Base-by-base conservation (phyloP, 176 grass and related monocot species). In the Saccharum officinarum region DNA sequence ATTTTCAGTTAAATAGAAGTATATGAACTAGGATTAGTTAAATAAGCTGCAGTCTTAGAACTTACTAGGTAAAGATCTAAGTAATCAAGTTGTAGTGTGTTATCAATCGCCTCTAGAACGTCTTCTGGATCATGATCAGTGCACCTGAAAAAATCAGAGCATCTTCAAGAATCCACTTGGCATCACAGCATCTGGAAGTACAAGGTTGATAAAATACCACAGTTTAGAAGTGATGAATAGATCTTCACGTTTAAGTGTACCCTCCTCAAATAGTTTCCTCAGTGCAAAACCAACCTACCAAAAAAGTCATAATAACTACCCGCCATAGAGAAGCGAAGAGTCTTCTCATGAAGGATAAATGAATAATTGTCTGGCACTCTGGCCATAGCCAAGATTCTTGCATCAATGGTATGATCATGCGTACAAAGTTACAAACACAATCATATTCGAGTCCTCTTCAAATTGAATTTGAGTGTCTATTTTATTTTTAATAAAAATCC, bases 181-280 rank as follows among this genome's bases (percentile, higher is more conserved):
- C 4, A 46, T 46, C 11, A 73, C 14, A 41, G 46, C 16, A 34
- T 16, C 6, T 34, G 6, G 16, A 39, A n/a, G 7, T 59, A 59
- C 8, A 10, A 70, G 65, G 10, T 20, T 50, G 18, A 22, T 6
- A 50, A 18, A 50, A 20, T 25, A 93, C 94, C 94, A 95, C 33
- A 96, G 78, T 69, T 96, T 96, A 63, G 94, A 96, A 71, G 94
- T 96, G 88, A 96, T 83, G 50, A 92, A 96, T 75, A 96, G 46
- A 31, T 96, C 89, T 73, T 87, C 87, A 61, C 90, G 87, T 63
- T 91, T 91, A 45, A 91, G 55, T 20, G 69, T 22, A 55, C 89
- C 83, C 38, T 92, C 87, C 5, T 84, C 74, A 85, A 88, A 89
- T 54, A 96, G 26, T 78, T 86, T 91, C 73, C 88, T 93, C 45